These are phyloP conservation scores for Sesbania bispinosa DNA, from an alignment of 306 rosid species.

Conservation along the genomic window DNA sequence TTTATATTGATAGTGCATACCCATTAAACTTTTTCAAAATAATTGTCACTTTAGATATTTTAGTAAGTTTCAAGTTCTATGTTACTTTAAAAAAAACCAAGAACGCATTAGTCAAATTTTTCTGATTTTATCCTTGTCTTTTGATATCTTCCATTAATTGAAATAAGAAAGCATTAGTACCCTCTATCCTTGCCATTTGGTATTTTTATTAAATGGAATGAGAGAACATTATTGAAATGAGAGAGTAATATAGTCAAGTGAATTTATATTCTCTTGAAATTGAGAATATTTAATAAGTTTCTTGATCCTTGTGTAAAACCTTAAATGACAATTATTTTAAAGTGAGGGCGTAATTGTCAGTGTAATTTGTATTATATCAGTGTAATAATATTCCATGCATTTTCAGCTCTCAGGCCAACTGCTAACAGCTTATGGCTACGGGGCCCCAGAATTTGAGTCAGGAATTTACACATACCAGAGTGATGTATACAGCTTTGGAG, in stretches of 20 bases:
- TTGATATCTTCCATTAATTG: too few relatives aligned
- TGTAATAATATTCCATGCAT: constrained; percentile 16
- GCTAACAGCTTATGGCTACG: constrained; percentile 71
- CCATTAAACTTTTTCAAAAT: too few relatives aligned
- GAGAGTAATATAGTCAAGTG: background rate
- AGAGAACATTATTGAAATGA: background rate
- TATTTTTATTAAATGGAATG: background rate
- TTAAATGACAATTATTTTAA: background rate
- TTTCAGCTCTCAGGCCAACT: constrained; percentile 85
- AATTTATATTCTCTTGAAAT: too few relatives aligned
- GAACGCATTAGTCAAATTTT: background rate
- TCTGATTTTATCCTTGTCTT: too few relatives aligned
- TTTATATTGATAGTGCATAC: too few relatives aligned
- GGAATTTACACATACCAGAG: constrained; percentile 80
- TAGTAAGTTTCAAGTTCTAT: background rate
- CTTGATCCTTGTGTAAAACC: background rate
- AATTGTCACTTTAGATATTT: too few relatives aligned
- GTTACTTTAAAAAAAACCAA: background rate
- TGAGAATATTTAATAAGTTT: background rate
- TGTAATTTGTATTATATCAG: constrained; percentile 1
- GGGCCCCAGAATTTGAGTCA: constrained; percentile 89
- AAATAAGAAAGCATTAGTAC: too few relatives aligned
- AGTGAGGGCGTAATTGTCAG: background rate
- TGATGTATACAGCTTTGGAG: constrained; percentile 91
- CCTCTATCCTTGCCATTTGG: background rate